These are phyloP conservation scores for Kitagawia praeruptora DNA, from an alignment of 129 eudicot genomes.

Conservation along the genomic window DNA sequence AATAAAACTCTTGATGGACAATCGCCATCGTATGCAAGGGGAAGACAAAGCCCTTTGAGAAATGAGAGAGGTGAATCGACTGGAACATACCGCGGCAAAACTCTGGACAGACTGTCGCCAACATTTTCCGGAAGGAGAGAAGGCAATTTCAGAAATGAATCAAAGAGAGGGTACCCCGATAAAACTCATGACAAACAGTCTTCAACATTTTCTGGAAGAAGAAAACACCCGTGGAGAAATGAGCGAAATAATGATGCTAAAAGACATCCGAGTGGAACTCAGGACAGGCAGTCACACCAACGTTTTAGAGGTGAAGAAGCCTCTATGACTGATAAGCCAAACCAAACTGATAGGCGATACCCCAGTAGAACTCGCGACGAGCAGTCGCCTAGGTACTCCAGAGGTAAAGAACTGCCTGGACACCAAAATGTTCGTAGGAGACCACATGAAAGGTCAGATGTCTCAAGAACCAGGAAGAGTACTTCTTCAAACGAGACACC, in stretches of 20 bases:
- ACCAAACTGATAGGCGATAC: slow-evolving; percentile 23
- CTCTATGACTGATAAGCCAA: slow-evolving; percentile 16
- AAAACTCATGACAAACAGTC: background rate
- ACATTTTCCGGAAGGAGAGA: background rate
- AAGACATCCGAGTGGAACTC: slow-evolving; percentile 11
- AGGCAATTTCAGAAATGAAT: background rate
- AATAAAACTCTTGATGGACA: background rate
- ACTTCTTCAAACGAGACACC: background rate
- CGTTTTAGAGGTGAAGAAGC: slow-evolving; percentile 8
- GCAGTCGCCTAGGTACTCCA: slow-evolving; percentile 5
- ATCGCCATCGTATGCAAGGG: background rate
- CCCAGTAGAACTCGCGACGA: slow-evolving; percentile 17
- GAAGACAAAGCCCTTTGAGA: background rate
- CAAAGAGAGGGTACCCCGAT: background rate
- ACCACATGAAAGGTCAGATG: slow-evolving; percentile 16
- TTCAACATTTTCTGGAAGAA: background rate
- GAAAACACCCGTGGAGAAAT: background rate
- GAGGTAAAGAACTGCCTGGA: slow-evolving; percentile 20
- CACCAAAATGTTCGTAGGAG: slow-evolving; percentile 14
- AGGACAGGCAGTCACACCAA: background rate
- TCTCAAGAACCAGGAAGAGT: slow-evolving; percentile 17
- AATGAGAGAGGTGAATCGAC: background rate
- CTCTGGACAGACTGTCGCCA: background rate
- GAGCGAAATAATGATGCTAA: background rate
- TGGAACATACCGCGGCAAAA: background rate